These are phyloP conservation scores for Zhuliangozyma blackwelliae DNA, from an alignment of 1,139 yeast genomes.

Conservation along the genomic window DNA sequence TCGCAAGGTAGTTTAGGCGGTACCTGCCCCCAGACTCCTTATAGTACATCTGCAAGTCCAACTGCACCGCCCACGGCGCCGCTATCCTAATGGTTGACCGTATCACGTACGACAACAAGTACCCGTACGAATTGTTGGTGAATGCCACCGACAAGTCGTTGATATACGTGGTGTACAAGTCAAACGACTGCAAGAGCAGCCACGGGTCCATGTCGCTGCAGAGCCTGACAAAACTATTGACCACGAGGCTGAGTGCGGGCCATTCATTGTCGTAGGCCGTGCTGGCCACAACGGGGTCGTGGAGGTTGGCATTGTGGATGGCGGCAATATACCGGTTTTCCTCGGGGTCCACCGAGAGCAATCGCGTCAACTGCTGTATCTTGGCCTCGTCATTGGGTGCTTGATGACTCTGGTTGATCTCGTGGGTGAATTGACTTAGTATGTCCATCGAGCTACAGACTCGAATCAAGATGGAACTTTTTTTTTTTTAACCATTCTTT, in stretches of 20 bases:
- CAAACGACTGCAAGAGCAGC: slow-evolving; percentile 55
- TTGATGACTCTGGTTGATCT: slow-evolving; percentile 6
- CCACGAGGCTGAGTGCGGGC: slow-evolving; percentile 50
- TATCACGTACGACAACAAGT: slow-evolving; percentile 42
- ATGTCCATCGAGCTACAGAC: too few species aligned
- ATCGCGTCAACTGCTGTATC: slow-evolving; percentile 5
- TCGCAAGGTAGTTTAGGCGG: slow-evolving; percentile 52
- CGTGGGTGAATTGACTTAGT: slow-evolving; percentile 4
- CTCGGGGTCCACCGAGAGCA: slow-evolving; percentile 9
- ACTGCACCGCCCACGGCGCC: slow-evolving; percentile 46
- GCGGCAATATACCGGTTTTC: slow-evolving; percentile 6
- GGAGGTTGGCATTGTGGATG: slow-evolving; percentile 4
- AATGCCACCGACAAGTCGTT: slow-evolving; percentile 58
- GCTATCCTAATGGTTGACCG: slow-evolving; percentile 36
- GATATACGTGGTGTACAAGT: slow-evolving; percentile 48
- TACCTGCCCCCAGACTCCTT: slow-evolving; percentile 41
- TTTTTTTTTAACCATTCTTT: too few species aligned
- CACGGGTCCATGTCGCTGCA: slow-evolving; percentile 58
- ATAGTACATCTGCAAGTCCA: slow-evolving; percentile 45
- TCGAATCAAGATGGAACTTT: too few species aligned
- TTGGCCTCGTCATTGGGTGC: slow-evolving; percentile 4
- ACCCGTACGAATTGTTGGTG: slow-evolving; percentile 49
- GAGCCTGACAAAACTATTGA: slow-evolving; percentile 47
- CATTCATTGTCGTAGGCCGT: slow-evolving; percentile 38
- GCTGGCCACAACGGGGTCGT: slow-evolving; percentile 10